Conservation (phyloP, 371 early-diverging fungal genomes). For the Mucor indicus region DNA sequence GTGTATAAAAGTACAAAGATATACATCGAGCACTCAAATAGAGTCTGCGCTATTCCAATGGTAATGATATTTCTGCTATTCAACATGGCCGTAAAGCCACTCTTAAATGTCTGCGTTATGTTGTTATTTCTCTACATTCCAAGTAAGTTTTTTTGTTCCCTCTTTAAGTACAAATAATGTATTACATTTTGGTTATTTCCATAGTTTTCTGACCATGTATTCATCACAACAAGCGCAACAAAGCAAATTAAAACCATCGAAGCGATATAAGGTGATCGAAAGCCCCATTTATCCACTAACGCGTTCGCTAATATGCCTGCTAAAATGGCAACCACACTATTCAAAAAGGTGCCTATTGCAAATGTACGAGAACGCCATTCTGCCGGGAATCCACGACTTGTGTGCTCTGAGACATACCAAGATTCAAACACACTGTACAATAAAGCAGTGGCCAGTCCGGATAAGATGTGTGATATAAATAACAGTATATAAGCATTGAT, state of each 20-base stretch:
- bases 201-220: constrained; percentile 74
- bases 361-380: constrained; percentile 67
- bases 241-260: constrained; percentile 48
- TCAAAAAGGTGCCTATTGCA: constrained; percentile 64
- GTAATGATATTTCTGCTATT: constrained; percentile 49
- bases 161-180: no score
- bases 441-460: constrained; percentile 69
- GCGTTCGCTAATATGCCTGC: constrained; percentile 66
- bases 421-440: constrained; percentile 79
- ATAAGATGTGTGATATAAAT: constrained; percentile 62
- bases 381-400: constrained; percentile 54
- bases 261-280: constrained; percentile 61
- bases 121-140: constrained; percentile 5
- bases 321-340: constrained; percentile 71
- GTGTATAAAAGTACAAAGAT: constrained; percentile 75
- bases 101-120: constrained; percentile 6
- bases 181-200: constrained; percentile 44
- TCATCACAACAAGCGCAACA: constrained; percentile 45
- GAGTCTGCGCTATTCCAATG: constrained; percentile 68
- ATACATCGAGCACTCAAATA: constrained; percentile 82
- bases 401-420: constrained; percentile 80
- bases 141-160: not conserved
- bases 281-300: constrained; percentile 52
- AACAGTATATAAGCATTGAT: constrained; percentile 50
- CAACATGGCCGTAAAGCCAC: constrained; percentile 11